Evolutionary conservation across 257 asterid genomes (phyloP).

Genomic region (Linderniella brevidens): DNA sequence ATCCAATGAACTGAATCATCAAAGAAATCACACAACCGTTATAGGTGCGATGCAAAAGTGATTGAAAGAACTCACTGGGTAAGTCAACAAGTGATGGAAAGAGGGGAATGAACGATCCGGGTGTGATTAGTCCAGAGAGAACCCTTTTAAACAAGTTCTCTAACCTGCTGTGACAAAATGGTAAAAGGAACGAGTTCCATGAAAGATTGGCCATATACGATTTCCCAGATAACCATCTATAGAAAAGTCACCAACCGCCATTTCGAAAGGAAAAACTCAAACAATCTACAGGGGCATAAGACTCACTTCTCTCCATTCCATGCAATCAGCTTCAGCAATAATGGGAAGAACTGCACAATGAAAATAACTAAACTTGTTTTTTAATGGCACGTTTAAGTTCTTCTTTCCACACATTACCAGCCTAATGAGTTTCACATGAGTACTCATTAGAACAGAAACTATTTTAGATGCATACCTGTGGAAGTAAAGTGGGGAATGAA

Average conservation of each 20-base stretch:
- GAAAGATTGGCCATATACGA: slow-evolving; percentile 3
- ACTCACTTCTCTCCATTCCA: slow-evolving; percentile 95
- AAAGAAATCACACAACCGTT: too few species aligned
- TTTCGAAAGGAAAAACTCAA: slow-evolving; percentile 4
- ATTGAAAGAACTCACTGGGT: slow-evolving; percentile 47
- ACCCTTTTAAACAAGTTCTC: slow-evolving; percentile 37
- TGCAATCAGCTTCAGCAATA: slow-evolving; percentile 80
- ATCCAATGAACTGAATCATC: not conserved
- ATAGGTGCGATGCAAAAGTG: not conserved
- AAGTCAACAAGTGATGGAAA: slow-evolving; percentile 68
- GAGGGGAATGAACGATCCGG: slow-evolving; percentile 74
- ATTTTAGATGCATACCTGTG: slow-evolving; percentile 45
- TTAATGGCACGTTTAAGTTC: too few species aligned
- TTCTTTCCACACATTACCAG: too few species aligned
- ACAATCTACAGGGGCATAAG: slow-evolving; percentile 6
- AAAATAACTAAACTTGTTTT: slow-evolving; percentile 5
- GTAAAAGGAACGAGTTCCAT: slow-evolving; percentile 6
- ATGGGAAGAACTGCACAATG: slow-evolving; percentile 74
- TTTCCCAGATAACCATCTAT: slow-evolving; percentile 2
- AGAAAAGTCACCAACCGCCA: slow-evolving; percentile 1
- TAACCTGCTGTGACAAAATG: slow-evolving; percentile 27
- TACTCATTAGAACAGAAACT: not conserved
- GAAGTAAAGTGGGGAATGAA: slow-evolving; percentile 66
- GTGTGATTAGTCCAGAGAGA: slow-evolving; percentile 49
- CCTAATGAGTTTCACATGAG: too few species aligned